Evolutionary conservation across 2,329 filamentous ascomycete species (phyloP).

Genomic region (Graphilbum ipis-grandicollis): DNA sequence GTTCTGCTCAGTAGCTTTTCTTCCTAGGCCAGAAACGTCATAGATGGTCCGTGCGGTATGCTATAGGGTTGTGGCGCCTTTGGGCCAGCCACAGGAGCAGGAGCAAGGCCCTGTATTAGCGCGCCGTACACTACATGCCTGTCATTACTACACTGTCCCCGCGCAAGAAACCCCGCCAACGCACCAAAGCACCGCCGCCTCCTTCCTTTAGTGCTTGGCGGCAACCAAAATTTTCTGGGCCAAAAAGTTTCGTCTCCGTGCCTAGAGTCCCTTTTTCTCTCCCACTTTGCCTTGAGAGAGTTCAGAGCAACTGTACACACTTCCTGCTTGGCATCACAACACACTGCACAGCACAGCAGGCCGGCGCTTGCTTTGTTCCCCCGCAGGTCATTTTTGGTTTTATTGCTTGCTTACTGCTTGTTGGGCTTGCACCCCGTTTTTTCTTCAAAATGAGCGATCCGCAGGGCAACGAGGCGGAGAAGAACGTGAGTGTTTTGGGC

Average conservation of each 20-base stretch:
- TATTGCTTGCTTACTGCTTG: neutral
- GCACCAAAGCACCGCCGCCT: neutral
- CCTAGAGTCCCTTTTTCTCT: too few species aligned
- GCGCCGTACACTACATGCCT: too few species aligned
- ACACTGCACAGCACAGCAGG: neutral
- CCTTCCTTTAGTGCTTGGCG: neutral
- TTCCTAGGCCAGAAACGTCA: constrained; percentile 1
- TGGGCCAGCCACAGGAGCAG: too few species aligned
- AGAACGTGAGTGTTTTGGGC: constrained; percentile 47
- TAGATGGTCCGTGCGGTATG: constrained; percentile 1
- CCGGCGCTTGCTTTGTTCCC: neutral
- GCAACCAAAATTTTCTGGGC: neutral
- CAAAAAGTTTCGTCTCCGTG: neutral
- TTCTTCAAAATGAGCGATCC: constrained; percentile 60
- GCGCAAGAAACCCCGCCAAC: neutral
- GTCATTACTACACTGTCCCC: neutral
- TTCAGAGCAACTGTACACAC: too few species aligned
- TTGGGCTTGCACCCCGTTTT: neutral
- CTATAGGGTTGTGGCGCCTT: neutral
- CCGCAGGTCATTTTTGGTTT: neutral
- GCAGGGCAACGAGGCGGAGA: constrained; percentile 86
- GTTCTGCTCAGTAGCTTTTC: too few species aligned
- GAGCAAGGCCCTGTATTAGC: too few species aligned
- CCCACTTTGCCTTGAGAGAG: too few species aligned
- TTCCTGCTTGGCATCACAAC: neutral